Percentiles rank a stretch among this genome's conserved stretches.
phyloP scores from a whole-genome alignment of 2,329 filamentous ascomycete genomes.

The Apiospora kogelbergensis region DNA sequence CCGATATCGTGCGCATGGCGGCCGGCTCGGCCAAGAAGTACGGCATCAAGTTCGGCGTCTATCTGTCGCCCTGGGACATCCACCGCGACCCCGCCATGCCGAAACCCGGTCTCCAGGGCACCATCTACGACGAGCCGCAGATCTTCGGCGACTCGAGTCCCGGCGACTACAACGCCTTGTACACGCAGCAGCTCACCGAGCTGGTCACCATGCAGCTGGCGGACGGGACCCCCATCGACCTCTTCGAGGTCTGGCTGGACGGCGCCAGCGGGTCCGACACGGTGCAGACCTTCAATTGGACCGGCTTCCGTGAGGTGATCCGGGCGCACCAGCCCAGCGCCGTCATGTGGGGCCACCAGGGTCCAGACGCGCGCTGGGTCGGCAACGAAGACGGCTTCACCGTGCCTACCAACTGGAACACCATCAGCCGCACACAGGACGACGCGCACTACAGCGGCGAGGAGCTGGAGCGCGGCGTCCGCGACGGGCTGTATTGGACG shows the following conservation, averaged over 20 bases:
- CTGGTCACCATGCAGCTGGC: conserved; percentile 22
- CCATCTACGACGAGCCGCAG: conserved; percentile 34
- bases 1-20: conserved; percentile 33
- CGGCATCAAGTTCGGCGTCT: conserved; percentile 34
- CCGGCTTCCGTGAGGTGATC: conserved; percentile 30
- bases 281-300: conserved; percentile 31
- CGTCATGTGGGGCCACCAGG: conserved; percentile 32
- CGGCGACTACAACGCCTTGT: conserved; percentile 34
- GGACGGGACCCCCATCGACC: conserved; percentile 20
- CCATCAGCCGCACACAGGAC: conserved; percentile 30
- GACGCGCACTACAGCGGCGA: conserved; percentile 23
- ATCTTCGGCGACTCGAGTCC: conserved; percentile 31
- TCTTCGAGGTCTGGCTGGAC: conserved; percentile 34
- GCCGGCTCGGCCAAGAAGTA: conserved; percentile 31
- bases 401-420: conserved; percentile 29
- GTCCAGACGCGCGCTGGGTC: conserved; percentile 31
- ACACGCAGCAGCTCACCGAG: conserved; percentile 28
- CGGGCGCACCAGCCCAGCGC: conserved; percentile 26
- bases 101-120: conserved; percentile 29
- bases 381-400: conserved; percentile 31
- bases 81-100: conserved; percentile 36
- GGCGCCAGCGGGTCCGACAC: conserved; percentile 31
- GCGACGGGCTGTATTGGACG: conserved; percentile 29
- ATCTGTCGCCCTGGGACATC: conserved; percentile 37
- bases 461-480: conserved; percentile 24